A percentile compares a stretch with the other conserved stretches of the same genome.
Evolutionary conservation across 768 basidiomycete genomes (phyloP).

Genomic region (Cystofilobasidium macerans): DNA sequence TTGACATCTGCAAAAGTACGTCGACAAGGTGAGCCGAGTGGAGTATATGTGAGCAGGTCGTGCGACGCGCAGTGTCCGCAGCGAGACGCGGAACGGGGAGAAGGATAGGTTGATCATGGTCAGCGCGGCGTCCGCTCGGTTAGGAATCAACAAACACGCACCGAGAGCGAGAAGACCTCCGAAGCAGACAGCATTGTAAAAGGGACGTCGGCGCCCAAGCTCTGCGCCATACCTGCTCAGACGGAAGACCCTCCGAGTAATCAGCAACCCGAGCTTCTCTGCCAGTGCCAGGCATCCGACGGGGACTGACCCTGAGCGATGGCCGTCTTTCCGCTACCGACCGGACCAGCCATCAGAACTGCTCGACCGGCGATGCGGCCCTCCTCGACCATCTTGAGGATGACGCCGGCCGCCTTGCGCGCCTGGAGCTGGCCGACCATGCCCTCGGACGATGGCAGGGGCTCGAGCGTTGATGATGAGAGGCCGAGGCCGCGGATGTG

Average conservation of each 20-base stretch:
- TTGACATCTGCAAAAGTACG: slow-evolving; percentile 60
- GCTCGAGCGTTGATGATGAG: slow-evolving; percentile 73
- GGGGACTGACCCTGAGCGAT: slow-evolving; percentile 72
- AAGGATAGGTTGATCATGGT: background rate
- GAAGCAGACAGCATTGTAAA: slow-evolving; percentile 97
- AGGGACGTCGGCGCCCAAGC: slow-evolving; percentile 82
- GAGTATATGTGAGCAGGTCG: background rate
- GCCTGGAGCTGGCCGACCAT: slow-evolving; percentile 97
- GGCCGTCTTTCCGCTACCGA: slow-evolving; percentile 94
- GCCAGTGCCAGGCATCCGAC: background rate
- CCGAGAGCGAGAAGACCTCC: slow-evolving; percentile 86
- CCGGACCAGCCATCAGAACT: slow-evolving; percentile 94
- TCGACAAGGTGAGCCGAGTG: background rate
- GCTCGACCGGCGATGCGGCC: slow-evolving; percentile 89
- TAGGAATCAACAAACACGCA: slow-evolving; percentile 29
- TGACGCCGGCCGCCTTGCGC: slow-evolving; percentile 92
- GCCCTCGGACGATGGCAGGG: slow-evolving; percentile 64
- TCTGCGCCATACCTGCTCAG: slow-evolving; percentile 80
- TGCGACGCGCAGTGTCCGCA: background rate
- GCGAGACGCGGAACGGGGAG: background rate
- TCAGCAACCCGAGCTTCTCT: too few relatives aligned
- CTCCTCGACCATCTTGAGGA: slow-evolving; percentile 95
- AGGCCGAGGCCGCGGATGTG: slow-evolving; percentile 93
- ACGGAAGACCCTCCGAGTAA: background rate
- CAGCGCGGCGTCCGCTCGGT: too few relatives aligned